Conservation (phyloP, 106 monocot species). For the Acanthochlamys bracteata region DNA sequence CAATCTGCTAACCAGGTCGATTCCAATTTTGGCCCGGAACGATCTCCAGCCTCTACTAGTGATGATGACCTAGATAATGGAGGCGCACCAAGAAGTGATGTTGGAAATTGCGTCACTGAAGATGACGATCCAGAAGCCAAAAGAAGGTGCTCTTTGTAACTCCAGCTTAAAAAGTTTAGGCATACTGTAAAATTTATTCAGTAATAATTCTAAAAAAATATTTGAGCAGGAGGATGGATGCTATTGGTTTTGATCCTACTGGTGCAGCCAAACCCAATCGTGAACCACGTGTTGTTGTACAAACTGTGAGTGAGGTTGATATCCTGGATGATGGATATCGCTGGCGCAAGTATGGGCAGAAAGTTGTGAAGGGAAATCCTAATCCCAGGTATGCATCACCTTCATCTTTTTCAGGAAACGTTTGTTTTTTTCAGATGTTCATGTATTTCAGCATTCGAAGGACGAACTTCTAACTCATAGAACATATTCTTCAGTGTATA, state of each 20-base stretch:
- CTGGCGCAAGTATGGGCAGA: constrained; percentile 99
- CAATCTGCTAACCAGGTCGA: constrained; percentile 16
- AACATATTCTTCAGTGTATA: too few relatives aligned
- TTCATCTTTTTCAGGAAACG: background rate
- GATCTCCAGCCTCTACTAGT: constrained; percentile 45
- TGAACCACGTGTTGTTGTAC: constrained; percentile 96
- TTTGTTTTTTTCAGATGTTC: too few relatives aligned
- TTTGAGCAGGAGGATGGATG: constrained; percentile 79
- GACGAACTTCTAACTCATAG: too few relatives aligned
- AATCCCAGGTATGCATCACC: constrained; percentile 62
- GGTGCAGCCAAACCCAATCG: constrained; percentile 49
- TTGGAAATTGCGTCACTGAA: constrained; percentile 32
- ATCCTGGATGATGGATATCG: constrained; percentile 98
- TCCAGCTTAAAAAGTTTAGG: background rate
- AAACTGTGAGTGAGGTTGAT: constrained; percentile 98
- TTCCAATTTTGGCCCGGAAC: constrained; percentile 33
- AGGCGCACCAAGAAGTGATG: constrained; percentile 24
- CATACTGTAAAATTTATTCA: background rate
- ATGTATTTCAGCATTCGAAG: too few relatives aligned
- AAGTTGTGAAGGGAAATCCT: constrained; percentile 98
- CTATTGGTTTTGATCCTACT: constrained; percentile 35
- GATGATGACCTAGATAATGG: constrained; percentile 57
- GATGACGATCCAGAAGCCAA: constrained; percentile 87
- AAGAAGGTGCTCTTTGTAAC: constrained; percentile 47
- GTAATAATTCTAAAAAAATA: constrained; percentile 18